Evolutionary conservation across 2,329 filamentous ascomycete genomes (phyloP).

Genomic region (Tolypocladium capitatum): DNA sequence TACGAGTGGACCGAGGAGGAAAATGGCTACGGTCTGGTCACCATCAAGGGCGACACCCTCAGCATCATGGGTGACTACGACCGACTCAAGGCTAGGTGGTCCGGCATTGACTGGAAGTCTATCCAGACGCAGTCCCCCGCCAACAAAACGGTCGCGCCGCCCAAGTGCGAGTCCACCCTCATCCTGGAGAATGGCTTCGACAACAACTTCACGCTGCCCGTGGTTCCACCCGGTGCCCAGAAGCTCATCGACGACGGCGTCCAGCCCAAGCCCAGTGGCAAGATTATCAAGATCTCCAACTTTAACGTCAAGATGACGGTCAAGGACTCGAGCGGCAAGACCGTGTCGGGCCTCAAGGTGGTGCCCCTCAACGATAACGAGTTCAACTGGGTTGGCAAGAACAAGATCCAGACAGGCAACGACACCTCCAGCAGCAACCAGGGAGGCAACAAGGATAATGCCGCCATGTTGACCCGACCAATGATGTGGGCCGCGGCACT

Average conservation of each 20-base stretch:
- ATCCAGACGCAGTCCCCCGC: slow-evolving; percentile 51
- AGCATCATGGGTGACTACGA: slow-evolving; percentile 53
- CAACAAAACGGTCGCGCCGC: slow-evolving; percentile 35
- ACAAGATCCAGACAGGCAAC: slow-evolving; percentile 22
- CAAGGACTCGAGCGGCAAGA: slow-evolving; percentile 25
- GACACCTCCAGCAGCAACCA: slow-evolving; percentile 7
- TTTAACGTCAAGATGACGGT: slow-evolving; percentile 41
- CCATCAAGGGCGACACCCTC: slow-evolving; percentile 44
- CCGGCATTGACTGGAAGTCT: slow-evolving; percentile 55
- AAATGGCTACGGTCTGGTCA: slow-evolving; percentile 53
- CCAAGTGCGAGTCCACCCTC: slow-evolving; percentile 51
- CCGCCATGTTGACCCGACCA: slow-evolving; percentile 16
- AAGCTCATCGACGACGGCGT: slow-evolving; percentile 69
- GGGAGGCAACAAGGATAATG: slow-evolving; percentile 13
- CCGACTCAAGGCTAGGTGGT: slow-evolving; percentile 63
- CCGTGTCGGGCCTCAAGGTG: slow-evolving; percentile 33
- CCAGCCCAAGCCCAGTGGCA: slow-evolving; percentile 46
- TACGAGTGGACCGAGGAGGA: slow-evolving; percentile 69
- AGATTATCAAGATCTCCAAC: slow-evolving; percentile 54
- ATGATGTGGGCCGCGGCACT: slow-evolving; percentile 19
- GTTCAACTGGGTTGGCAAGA: slow-evolving; percentile 32
- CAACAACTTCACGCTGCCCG: slow-evolving; percentile 67
- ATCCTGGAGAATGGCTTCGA: slow-evolving; percentile 58
- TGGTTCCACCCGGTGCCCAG: slow-evolving; percentile 51
- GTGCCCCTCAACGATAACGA: slow-evolving; percentile 29